Evolutionary conservation across 306 rosid genomes (phyloP), one percentile per base, ranked within the genome.

Genomic region (Lathyrus aphaca): DNA sequence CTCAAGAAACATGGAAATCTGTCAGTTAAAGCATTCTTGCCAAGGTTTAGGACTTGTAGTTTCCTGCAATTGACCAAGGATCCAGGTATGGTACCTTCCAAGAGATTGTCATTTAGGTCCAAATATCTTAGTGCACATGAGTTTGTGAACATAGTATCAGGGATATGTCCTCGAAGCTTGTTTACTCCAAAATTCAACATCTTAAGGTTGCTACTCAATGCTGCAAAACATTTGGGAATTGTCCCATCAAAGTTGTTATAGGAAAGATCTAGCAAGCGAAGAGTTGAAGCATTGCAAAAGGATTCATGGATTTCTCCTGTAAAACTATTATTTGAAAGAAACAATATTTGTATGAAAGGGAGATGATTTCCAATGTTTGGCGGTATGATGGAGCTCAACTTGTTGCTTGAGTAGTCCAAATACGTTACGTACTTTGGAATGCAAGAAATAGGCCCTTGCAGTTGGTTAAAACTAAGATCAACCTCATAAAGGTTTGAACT

Each of bases 401-500:
- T 42, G 1, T 74, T 74, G 49, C 8, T 65, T 43, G 78, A 74
- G 10, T 13, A 74, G 66, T 74, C 78, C 29, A 74, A 74, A 18
- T 42, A 14, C 0, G 0, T 43, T 43, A 2, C 48, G 7, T 43
- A 43, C 5, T 5, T 4, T 1, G 48, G 48, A 13, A 43, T 12
- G 15, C 1, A 43, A 13, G 48, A 13, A 12, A 43, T 13, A 12
- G 48, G 48, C 16, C 85, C 84, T 11, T 55, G 64, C 8, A 86
- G 67, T 15, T 60, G 66, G 71, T 86, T 86, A 8, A n/a, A 76
- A 23, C 30, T 77, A 19, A 86, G 76, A 71, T 83, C 87, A 43
- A 80, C 23, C 1, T 0, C 0, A 2, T 0, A 0, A 19, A 86
- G 10, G 2, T 0, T 11, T 30, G 77, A 64, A 42, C 54, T 16